Evolutionary conservation across 768 basidiomycete species (phyloP).

Genomic region (Lactarius trivialis): DNA sequence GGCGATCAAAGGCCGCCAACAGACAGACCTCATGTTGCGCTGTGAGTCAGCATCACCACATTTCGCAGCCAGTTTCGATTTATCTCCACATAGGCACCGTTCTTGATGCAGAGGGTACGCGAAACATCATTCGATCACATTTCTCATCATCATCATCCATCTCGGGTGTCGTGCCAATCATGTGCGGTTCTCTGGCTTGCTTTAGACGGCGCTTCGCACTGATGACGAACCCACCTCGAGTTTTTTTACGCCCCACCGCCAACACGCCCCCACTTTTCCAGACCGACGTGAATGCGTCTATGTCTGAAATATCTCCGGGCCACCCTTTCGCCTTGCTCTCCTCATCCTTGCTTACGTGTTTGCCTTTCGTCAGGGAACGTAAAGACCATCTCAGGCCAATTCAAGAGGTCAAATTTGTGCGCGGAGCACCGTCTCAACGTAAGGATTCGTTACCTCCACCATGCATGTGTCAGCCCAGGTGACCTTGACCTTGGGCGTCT

Average conservation of each 20-base stretch:
- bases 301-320: background rate
- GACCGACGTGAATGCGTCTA: background rate
- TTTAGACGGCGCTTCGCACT: background rate
- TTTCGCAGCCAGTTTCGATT: constrained; percentile 13
- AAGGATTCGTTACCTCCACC: constrained; percentile 31
- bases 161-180: constrained; percentile 26
- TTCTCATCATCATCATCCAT: background rate
- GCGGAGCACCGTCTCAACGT: constrained; percentile 86
- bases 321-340: constrained; percentile 12
- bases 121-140: constrained; percentile 13
- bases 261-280: constrained; percentile 10
- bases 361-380: constrained; percentile 54
- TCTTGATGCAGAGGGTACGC: constrained; percentile 70
- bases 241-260: constrained; percentile 11
- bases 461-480: constrained; percentile 8
- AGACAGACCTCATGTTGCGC: constrained; percentile 83
- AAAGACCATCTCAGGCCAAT: constrained; percentile 81
- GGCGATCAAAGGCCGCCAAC: constrained; percentile 80
- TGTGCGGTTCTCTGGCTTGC: constrained; percentile 19
- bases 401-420: constrained; percentile 87
- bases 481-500: constrained; percentile 19
- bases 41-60: constrained; percentile 49
- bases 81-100: constrained; percentile 58
- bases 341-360: constrained; percentile 24
- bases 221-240: constrained; percentile 11